Conservation (phyloP, 805 yeast genomes). For the Maudiozyma bulderi region DNA sequence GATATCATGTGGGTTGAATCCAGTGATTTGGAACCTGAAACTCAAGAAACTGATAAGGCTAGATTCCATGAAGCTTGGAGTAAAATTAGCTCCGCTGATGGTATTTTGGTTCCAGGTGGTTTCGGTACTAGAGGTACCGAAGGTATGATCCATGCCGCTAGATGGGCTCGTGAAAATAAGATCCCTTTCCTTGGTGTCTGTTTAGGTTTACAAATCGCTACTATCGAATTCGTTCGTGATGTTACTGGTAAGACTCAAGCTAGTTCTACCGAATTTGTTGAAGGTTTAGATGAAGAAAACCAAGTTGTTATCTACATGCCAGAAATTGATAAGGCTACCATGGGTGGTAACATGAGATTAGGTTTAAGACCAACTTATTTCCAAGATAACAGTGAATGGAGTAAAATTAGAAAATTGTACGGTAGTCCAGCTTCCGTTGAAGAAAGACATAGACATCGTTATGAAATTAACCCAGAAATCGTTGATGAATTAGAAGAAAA, state of each 20-base stretch:
- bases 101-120: slow-evolving; percentile 97
- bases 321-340: slow-evolving; percentile 86
- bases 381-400: slow-evolving; percentile 54
- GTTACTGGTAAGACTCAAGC: slow-evolving; percentile 61
- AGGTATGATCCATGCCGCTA: slow-evolving; percentile 95
- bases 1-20: slow-evolving; percentile 96
- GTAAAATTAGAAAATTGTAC: slow-evolving; percentile 67
- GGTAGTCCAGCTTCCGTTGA: slow-evolving; percentile 57
- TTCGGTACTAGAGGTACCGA: slow-evolving; percentile 96
- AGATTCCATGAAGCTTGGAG: slow-evolving; percentile 95
- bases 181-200: slow-evolving; percentile 95
- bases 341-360: slow-evolving; percentile 98
- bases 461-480: slow-evolving; percentile 86
- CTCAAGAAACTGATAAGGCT: slow-evolving; percentile 54
- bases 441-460: slow-evolving; percentile 98
- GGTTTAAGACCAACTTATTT: slow-evolving; percentile 89
- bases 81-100: slow-evolving; percentile 83
- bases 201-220: slow-evolving; percentile 94
- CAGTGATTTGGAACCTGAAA: slow-evolving; percentile 70
- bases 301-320: slow-evolving; percentile 94
- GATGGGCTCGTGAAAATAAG: slow-evolving; percentile 94
- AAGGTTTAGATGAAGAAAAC: slow-evolving; percentile 47
- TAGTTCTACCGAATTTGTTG: slow-evolving; percentile 74
- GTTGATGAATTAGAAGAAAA: slow-evolving; percentile 59
- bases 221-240: slow-evolving; percentile 82